These are phyloP conservation scores for Euphorbia celastroides DNA, from an alignment of 441 rosid genomes.

Conservation along the genomic window DNA sequence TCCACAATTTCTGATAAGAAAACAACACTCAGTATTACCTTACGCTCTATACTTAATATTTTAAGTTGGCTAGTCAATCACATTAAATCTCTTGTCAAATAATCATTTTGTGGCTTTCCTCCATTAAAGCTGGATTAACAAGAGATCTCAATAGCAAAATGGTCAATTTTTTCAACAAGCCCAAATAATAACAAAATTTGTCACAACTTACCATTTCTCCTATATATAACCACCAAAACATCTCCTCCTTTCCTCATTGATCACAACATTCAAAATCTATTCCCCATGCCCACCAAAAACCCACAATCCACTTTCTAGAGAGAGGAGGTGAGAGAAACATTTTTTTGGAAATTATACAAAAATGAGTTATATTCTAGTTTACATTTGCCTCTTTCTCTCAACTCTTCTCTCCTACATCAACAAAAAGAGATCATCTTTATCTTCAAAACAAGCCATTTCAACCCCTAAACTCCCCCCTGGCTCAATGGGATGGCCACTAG, in stretches of 20 bases:
- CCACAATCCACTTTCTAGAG: background rate
- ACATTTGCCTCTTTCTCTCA: constrained; percentile 29
- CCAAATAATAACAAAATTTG: background rate
- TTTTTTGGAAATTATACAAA: constrained; percentile 28
- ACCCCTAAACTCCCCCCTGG: constrained; percentile 70
- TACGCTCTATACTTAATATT: no score
- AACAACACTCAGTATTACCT: no score
- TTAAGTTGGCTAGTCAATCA: no score
- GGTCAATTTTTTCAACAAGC: background rate
- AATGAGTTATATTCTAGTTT: constrained; percentile 17
- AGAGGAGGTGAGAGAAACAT: background rate
- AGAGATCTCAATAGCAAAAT: background rate
- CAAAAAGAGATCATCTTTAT: constrained; percentile 11
- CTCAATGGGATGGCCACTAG: constrained; percentile 82
- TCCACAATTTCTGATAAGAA: no score
- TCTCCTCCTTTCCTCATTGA: constrained; percentile 9
- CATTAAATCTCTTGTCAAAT: background rate
- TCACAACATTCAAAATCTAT: no score
- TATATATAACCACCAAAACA: constrained; percentile 29
- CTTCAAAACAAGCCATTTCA: constrained; percentile 14
- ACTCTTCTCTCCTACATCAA: constrained; percentile 28
- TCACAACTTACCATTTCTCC: background rate
- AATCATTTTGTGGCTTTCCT: background rate
- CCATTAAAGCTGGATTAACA: constrained; percentile 4
- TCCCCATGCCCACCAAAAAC: background rate